A percentile compares a stretch with the other conserved stretches of the same genome.
Evolutionary conservation across 2,329 filamentous ascomycete genomes (phyloP).

Genomic region (Colletotrichum aenigma): DNA sequence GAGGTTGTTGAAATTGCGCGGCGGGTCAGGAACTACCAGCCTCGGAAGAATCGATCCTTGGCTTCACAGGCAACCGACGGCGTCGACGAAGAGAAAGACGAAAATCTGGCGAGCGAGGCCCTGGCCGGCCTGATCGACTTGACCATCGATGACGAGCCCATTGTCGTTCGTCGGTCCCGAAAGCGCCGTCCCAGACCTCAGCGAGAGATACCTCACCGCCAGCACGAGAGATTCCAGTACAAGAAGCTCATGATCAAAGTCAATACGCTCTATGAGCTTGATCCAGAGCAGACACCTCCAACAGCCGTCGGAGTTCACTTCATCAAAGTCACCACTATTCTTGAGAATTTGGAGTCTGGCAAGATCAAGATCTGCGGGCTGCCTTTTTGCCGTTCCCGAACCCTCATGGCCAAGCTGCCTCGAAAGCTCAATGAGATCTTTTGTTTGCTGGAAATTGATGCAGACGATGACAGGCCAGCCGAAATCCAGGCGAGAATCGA

Average conservation of each 20-base stretch:
- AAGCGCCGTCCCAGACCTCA: neutral
- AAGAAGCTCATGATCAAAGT: conserved; percentile 11
- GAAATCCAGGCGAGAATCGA: conserved; percentile 46
- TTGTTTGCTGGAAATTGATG: conserved; percentile 38
- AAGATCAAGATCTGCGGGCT: conserved; percentile 39
- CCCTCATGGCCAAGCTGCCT: conserved; percentile 39
- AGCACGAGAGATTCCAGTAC: neutral
- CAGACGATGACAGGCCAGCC: conserved; percentile 33
- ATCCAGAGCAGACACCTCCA: neutral
- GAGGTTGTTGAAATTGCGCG: neutral
- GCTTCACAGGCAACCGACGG: neutral
- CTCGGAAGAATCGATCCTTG: neutral
- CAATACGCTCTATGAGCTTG: conserved; percentile 33
- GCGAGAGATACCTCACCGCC: neutral
- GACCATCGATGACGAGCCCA: conserved; percentile 27
- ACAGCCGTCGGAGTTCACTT: conserved; percentile 34
- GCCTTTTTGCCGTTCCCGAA: conserved; percentile 38
- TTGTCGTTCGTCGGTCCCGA: neutral
- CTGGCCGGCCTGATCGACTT: conserved; percentile 36
- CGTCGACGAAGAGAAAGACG: conserved; percentile 13
- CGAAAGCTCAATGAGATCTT: conserved; percentile 48
- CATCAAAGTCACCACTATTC: conserved; percentile 47
- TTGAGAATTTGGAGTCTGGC: conserved; percentile 27
- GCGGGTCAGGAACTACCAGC: neutral
- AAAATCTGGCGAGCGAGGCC: conserved; percentile 18